Percentiles rank a stretch among this genome's conserved stretches.
Conservation (phyloP, 345 rosid species). For the Gossypium thurberi region DNA sequence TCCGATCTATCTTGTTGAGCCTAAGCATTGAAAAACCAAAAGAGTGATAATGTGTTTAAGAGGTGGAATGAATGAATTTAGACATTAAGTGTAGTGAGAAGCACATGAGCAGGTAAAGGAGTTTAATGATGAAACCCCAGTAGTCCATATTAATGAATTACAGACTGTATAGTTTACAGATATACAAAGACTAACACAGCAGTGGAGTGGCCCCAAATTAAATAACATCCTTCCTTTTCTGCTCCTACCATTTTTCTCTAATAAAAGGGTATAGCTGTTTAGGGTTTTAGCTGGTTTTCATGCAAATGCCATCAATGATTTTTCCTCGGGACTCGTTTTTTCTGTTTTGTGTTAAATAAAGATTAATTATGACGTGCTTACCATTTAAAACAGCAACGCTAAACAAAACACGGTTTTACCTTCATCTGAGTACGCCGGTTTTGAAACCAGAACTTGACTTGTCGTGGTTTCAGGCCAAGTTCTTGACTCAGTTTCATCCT, state of each 20-base stretch:
- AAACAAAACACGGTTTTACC: slow-evolving; percentile 28
- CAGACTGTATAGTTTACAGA: neutral
- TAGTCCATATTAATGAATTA: slow-evolving; percentile 21
- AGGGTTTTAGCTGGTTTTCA: slow-evolving; percentile 13
- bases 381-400: too few relatives aligned
- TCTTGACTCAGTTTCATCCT: slow-evolving; percentile 79
- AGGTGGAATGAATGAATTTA: too few relatives aligned
- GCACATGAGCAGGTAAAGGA: slow-evolving; percentile 15
- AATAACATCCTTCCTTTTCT: slow-evolving; percentile 22
- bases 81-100: neutral
- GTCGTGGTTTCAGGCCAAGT: slow-evolving; percentile 88
- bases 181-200: too few relatives aligned
- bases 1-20: slow-evolving; percentile 89
- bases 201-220: slow-evolving; percentile 18
- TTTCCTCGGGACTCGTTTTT: slow-evolving; percentile 19
- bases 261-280: slow-evolving; percentile 2
- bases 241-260: neutral
- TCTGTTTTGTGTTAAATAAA: neutral
- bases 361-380: too few relatives aligned
- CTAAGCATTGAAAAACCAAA: slow-evolving; percentile 24
- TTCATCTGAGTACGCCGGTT: slow-evolving; percentile 96
- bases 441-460: slow-evolving; percentile 99
- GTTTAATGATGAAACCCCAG: slow-evolving; percentile 19
- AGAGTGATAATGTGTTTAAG: too few relatives aligned
- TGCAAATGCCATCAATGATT: slow-evolving; percentile 22